Evolutionary conservation across 2,329 filamentous ascomycete species (phyloP).

Genomic region (Aspergillus pseudoterreus): DNA sequence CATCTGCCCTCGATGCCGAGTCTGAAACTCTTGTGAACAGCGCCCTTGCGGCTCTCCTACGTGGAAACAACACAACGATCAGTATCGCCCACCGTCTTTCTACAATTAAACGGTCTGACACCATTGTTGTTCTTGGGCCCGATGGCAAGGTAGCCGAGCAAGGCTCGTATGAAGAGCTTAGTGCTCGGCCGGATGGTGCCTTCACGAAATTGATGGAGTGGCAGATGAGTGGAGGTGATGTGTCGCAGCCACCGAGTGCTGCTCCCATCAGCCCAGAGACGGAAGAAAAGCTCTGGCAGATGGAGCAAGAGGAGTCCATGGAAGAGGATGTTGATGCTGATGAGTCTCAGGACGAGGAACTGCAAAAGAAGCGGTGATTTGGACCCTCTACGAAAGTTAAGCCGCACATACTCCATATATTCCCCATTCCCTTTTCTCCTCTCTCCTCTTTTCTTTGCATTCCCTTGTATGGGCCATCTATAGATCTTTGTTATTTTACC

Average conservation of each 20-base stretch:
- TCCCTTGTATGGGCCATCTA: background rate
- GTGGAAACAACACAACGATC: slow-evolving; percentile 90
- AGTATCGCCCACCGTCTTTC: slow-evolving; percentile 94
- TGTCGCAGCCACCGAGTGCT: slow-evolving; percentile 20
- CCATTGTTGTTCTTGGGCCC: slow-evolving; percentile 83
- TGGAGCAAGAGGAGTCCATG: slow-evolving; percentile 31
- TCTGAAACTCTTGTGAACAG: slow-evolving; percentile 95
- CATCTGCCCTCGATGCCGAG: slow-evolving; percentile 91
- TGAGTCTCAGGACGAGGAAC: background rate
- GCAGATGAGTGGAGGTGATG: slow-evolving; percentile 87
- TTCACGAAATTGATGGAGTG: slow-evolving; percentile 98
- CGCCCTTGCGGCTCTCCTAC: slow-evolving; percentile 74
- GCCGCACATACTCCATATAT: background rate
- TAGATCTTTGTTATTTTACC: slow-evolving; percentile 5
- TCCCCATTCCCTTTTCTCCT: background rate
- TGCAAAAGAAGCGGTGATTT: slow-evolving; percentile 18
- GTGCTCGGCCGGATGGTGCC: slow-evolving; percentile 68
- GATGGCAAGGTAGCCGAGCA: slow-evolving; percentile 89
- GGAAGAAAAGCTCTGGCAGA: slow-evolving; percentile 51
- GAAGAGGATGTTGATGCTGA: slow-evolving; percentile 27
- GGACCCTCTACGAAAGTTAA: background rate
- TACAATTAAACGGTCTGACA: slow-evolving; percentile 93
- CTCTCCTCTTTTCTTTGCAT: background rate
- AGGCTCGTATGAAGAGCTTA: slow-evolving; percentile 76
- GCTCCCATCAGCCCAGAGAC: slow-evolving; percentile 34